Evolutionary conservation across 2,329 filamentous ascomycete species (phyloP).

Genomic region (Aureobasidium sp.): DNA sequence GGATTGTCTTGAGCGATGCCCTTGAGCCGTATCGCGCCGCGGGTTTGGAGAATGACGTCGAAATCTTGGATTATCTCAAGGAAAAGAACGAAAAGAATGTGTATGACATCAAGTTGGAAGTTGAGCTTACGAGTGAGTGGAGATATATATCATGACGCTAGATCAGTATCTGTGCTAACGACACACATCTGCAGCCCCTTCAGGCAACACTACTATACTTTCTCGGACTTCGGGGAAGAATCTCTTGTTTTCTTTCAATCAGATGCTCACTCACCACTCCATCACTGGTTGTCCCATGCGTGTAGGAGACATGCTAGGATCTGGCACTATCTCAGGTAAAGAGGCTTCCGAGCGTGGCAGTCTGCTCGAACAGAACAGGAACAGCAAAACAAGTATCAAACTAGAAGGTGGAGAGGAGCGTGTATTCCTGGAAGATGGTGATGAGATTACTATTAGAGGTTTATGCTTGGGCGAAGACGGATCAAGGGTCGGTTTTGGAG

Average conservation of each 20-base stretch:
- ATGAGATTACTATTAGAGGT: constrained; percentile 61
- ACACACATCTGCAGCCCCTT: constrained; percentile 28
- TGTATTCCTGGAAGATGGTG: constrained; percentile 67
- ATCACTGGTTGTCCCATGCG: constrained; percentile 69
- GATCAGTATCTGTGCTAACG: neutral
- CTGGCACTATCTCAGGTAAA: constrained; percentile 68
- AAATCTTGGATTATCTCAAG: constrained; percentile 56
- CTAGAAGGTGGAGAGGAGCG: constrained; percentile 60
- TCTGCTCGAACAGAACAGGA: constrained; percentile 64
- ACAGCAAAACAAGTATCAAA: constrained; percentile 58
- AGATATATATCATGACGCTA: neutral
- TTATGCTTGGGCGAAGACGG: constrained; percentile 56
- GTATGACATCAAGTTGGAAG: constrained; percentile 63
- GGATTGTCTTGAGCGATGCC: constrained; percentile 72
- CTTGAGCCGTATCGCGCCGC: constrained; percentile 58
- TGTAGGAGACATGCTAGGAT: constrained; percentile 68
- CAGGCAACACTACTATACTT: constrained; percentile 51
- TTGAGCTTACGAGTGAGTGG: constrained; percentile 50
- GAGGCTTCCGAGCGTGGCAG: constrained; percentile 56
- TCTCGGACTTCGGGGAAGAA: constrained; percentile 56
- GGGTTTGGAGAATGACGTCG: constrained; percentile 49
- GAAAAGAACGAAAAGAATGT: constrained; percentile 54
- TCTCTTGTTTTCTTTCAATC: constrained; percentile 73
- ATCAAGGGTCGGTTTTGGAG: constrained; percentile 68
- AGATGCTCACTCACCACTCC: constrained; percentile 76